A percentile compares a stretch with the other conserved stretches of the same genome.
phyloP scores from a whole-genome alignment of 2,329 filamentous ascomycete species.

The Fusarium nurragi region DNA sequence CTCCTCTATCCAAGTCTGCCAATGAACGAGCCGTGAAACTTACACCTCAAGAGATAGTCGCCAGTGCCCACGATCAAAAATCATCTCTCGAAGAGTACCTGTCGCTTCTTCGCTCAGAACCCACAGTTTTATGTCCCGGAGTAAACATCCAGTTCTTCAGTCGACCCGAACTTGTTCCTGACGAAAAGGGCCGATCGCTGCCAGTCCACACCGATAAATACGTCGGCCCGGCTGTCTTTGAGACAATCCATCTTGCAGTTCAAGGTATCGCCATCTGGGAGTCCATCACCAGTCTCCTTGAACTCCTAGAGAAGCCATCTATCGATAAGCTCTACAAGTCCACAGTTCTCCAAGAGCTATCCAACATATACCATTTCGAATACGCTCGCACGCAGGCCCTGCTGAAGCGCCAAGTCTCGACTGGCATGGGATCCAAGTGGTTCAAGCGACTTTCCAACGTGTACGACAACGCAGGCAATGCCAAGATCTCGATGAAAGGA shows the following conservation, averaged over 20 bases:
- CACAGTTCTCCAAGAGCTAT: conserved; percentile 57
- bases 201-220: conserved; percentile 53
- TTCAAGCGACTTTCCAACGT: conserved; percentile 54
- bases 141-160: conserved; percentile 53
- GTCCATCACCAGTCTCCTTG: conserved; percentile 52
- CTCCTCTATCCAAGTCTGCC: conserved; percentile 48
- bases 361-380: conserved; percentile 57
- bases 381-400: conserved; percentile 51
- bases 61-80: conserved; percentile 48
- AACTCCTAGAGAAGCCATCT: conserved; percentile 38
- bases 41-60: conserved; percentile 45
- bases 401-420: conserved; percentile 55
- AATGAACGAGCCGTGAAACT: conserved; percentile 41
- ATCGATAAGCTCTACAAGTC: conserved; percentile 46
- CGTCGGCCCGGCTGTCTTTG: conserved; percentile 55
- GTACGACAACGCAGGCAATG: conserved; percentile 49
- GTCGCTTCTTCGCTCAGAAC: conserved; percentile 46
- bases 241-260: conserved; percentile 51
- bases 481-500: conserved; percentile 53
- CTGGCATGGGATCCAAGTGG: conserved; percentile 48
- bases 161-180: conserved; percentile 54
- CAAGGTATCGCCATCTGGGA: conserved; percentile 52
- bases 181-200: conserved; percentile 55
- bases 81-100: conserved; percentile 49
- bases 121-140: conserved; percentile 46